Conservation (phyloP, 768 basidiomycete species). For the Amanita pallidorosea region DNA sequence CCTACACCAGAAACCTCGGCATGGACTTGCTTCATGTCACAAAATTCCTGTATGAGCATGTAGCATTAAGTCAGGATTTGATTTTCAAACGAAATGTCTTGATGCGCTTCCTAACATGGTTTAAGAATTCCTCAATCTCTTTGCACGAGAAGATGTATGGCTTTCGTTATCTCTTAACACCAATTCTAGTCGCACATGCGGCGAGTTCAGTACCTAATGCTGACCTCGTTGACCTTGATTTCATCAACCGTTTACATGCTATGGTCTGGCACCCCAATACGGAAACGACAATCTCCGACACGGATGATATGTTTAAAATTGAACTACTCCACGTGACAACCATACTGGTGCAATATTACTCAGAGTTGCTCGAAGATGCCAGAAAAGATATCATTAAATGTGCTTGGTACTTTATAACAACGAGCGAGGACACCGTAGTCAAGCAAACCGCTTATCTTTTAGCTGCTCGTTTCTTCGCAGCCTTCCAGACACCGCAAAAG, state of each 20-base stretch:
- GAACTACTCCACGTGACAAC: constrained; percentile 88
- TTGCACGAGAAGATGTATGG: constrained; percentile 74
- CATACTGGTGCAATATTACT: constrained; percentile 77
- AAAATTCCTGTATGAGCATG: constrained; percentile 79
- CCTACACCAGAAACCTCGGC: constrained; percentile 71
- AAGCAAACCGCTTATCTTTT: constrained; percentile 90
- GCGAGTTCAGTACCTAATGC: constrained; percentile 38
- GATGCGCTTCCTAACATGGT: constrained; percentile 79
- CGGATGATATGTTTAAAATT: constrained; percentile 82
- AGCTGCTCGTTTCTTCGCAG: constrained; percentile 84
- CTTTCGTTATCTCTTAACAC: constrained; percentile 78
- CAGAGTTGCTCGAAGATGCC: constrained; percentile 65
- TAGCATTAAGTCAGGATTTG: constrained; percentile 60
- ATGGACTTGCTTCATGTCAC: constrained; percentile 73
- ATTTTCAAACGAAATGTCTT: constrained; percentile 75
- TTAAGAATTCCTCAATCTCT: constrained; percentile 49
- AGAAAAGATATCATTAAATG: constrained; percentile 91
- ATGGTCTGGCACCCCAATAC: constrained; percentile 78
- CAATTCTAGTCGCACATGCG: constrained; percentile 73
- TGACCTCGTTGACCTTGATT: constrained; percentile 60
- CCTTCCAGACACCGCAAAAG: constrained; percentile 81
- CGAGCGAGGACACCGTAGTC: constrained; percentile 77
- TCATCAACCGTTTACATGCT: constrained; percentile 58
- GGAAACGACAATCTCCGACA: constrained; percentile 39
- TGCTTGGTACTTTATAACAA: constrained; percentile 78